Base-by-base conservation (phyloP, 106 monocot genomes). In the Dendrobium nobile region DNA sequence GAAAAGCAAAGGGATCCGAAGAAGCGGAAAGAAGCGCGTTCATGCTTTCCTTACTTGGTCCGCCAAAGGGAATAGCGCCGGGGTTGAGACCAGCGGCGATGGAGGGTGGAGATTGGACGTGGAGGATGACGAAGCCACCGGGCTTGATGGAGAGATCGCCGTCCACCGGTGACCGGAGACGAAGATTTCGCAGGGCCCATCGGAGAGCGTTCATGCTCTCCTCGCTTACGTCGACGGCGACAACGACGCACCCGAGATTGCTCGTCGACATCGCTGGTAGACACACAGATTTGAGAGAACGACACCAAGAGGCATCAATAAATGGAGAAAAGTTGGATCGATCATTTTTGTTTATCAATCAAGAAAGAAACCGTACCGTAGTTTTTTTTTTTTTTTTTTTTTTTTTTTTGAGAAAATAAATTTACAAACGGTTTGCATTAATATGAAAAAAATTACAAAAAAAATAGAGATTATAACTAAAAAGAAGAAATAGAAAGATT, bases 151-250 rank as follows among this genome's bases (percentile, higher is more conserved):
- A 33, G 7, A 55, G 22, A 28, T 80, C 77, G 9, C 45, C 65
- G 37, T 6, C 61, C 84, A 18, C 68, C 40, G 41, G 40, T 56
- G 77, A 54, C 28, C 85, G 83, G 73, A 96, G 93, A 17, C 85
- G 93, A 67, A 96, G 93, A 86, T 96, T 96, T 37, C 85, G 77
- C 18, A 93, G 86, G 58, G 96, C 90, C 96, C 96, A 96, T 2
- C 79, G 81, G 81, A 96, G 93, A 73, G 92, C 90, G 75, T 89
- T 88, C 93, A 93, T 96, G 86, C 93, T 92, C 85, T 92, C 92
- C 84, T 96, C 96, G 84, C 90, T 96, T 26, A 85, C 90, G 84
- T 93, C 96, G 55, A 96, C 93, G 41, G 96, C 84, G 43, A 96
- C 86, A 33, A 96, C 88, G 26, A 93, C 96, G 88, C 90, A 82